A percentile compares a stretch with the other conserved stretches of the same genome.
Evolutionary conservation across 192 early-diverging fungal genomes (phyloP).

Genomic region (Umbelopsis vinacea): DNA sequence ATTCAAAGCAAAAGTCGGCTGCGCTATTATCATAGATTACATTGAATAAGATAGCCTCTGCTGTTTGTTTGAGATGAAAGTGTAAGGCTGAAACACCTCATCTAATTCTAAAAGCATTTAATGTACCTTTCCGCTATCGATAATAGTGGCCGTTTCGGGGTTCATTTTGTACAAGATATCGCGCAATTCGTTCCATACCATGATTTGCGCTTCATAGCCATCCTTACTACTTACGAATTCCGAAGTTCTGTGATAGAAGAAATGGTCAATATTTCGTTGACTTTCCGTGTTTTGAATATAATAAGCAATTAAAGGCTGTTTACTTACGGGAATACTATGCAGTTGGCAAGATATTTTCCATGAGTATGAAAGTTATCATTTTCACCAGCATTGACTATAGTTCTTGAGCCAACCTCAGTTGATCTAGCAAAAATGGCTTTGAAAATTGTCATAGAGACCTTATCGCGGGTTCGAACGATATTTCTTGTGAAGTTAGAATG

Average conservation of each 20-base stretch:
- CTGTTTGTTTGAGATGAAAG: no score
- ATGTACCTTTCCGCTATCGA: neutral
- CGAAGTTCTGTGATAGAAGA: neutral
- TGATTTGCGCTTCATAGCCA: neutral
- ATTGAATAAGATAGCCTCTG: no score
- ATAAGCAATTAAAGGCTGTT: neutral
- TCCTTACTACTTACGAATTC: neutral
- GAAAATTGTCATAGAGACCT: neutral
- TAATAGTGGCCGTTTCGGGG: neutral
- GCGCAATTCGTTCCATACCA: neutral
- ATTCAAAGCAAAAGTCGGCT: no score
- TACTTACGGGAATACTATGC: constrained; percentile 1
- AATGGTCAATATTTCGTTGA: neutral
- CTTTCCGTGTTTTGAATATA: neutral
- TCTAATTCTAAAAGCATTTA: no score
- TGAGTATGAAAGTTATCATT: constrained; percentile 7
- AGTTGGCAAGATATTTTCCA: neutral
- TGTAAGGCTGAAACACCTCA: no score
- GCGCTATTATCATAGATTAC: no score
- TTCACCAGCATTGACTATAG: constrained; percentile 9
- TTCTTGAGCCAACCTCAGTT: neutral
- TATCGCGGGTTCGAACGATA: no score
- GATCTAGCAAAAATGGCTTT: neutral
- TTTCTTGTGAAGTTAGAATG: neutral
- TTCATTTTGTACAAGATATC: neutral